Base-by-base conservation (phyloP, 352 stramenopile species). In the Blastocystis sp. region DNA sequence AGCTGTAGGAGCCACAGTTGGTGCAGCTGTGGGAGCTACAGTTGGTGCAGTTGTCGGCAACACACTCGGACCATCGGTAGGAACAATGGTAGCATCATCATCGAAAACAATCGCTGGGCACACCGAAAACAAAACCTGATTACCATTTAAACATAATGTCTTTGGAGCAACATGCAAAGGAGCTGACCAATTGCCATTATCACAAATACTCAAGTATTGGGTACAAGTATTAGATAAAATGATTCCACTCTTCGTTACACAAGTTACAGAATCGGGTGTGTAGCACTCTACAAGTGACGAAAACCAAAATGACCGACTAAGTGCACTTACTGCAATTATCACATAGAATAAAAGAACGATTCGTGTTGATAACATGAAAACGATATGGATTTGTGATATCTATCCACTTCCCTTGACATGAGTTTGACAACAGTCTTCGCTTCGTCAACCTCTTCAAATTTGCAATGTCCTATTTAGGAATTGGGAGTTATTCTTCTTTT, bases 341-440 rank as follows among this genome's bases (percentile, higher is more conserved):
- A 83, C 71, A 66, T 21, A 27, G 27, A 59, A 29, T 42, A 83
- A 27, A 52, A 83, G 9, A 29, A 83, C 21, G 7, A 46, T 27
- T 63, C 52, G 27, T 32, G 14, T 65, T 29, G 66, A 63, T n/a
- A 65, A 37, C 71, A 83, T 83, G 12, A 32, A 66, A 43, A 43
- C 21, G 46, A 65, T 83, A 66, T 59, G 71, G 58, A 83, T 83
- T 65, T 67, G 71, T 61, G 27, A 52, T 29, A 27, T 74, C 42
- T 43, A 32, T 61, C 19, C 27, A 61, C 54, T 61, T 61, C 54
- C 19, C 3, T 32, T 61, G 54, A 61, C 54, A 61, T 61, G 54
- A 32, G 27, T 32, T 83, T 83, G 71, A 83, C 71, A 83, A 46
- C 24, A 32, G 63, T 63, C 71, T 83, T 83, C 71, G 71, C 71